Percentiles rank a stretch among this genome's conserved stretches.
Conservation (phyloP, 1,139 yeast species). For the Suhomyces guaymorum region DNA sequence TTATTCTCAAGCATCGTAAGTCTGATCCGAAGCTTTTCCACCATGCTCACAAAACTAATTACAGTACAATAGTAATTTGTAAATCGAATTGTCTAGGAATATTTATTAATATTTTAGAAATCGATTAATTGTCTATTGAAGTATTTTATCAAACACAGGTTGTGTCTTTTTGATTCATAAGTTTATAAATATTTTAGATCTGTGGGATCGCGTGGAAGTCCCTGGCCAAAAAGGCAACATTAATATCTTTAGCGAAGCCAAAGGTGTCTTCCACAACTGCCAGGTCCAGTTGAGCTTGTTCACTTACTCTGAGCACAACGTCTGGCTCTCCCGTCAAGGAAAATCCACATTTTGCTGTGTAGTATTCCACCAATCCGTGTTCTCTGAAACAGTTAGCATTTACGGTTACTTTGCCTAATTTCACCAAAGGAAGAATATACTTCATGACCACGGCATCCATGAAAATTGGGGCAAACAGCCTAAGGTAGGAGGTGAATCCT, state of each 20-base stretch:
- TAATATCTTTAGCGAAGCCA: slow-evolving; percentile 2
- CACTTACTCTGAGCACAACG: background rate
- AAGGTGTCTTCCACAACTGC: background rate
- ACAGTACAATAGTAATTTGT: too few species aligned
- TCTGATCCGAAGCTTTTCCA: too few species aligned
- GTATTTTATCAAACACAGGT: too few species aligned
- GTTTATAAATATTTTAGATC: too few species aligned
- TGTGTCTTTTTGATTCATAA: too few species aligned
- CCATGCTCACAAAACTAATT: too few species aligned
- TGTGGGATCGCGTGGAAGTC: too few species aligned
- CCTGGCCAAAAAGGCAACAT: slow-evolving; percentile 1
- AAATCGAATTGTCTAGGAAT: too few species aligned
- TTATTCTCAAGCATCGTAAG: too few species aligned
- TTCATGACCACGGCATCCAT: slow-evolving; percentile 1
- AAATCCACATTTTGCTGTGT: slow-evolving; percentile 3
- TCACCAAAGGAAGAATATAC: background rate
- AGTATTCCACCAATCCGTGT: slow-evolving; percentile 2
- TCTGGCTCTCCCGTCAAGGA: slow-evolving; percentile 1
- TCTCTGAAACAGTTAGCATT: slow-evolving; percentile 1
- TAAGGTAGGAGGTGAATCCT: slow-evolving; percentile 4
- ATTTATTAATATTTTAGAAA: too few species aligned
- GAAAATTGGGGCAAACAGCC: slow-evolving; percentile 1
- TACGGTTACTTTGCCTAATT: background rate
- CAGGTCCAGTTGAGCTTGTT: background rate
- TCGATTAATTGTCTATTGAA: too few species aligned